Base-by-base conservation (phyloP, 1,284 basidiomycete genomes). In the Ustilago bromivora region DNA sequence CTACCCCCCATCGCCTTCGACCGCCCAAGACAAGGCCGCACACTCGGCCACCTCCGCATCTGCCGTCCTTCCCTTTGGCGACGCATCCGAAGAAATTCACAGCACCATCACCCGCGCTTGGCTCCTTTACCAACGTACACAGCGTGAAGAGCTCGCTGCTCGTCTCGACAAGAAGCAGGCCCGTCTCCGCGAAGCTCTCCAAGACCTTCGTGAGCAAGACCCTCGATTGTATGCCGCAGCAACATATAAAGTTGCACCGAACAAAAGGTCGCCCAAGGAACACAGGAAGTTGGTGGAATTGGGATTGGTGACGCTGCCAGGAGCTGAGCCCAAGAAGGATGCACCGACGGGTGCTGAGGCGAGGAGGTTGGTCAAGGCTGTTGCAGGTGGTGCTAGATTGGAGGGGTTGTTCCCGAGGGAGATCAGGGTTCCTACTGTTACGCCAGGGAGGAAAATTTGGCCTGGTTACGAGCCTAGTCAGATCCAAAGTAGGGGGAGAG, bases 31-130 rank as follows among this genome's bases (percentile, higher is more conserved):
- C 40, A 64, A 66, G 34, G 66, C 69, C 12, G 61, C 64, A 12
- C 52, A 55, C 23, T 54, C 65, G 10, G 63, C 66, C 46, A 77
- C 76, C 6, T 65, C 72, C 3, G 71, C 71, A 7, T 57, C 66
- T 6, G 67, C 66, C 4, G 76, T 80, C 5, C 61, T 80, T 4
- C 74, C 74, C 10, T 73, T 70, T 28, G 78, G 74, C 31, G 62
- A 61, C 11, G 78, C 63, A 0, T 77, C 79, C 23, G 72, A 74
- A 28, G 95, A 98, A 87, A 94, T 94, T 0, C 94, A 98, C 88
- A 91, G 94, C 80, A 98, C 95, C 8, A 95, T 98, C 74, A 93
- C 93, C 77, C 91, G 96, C 43, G 96, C 96, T 4, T 98, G 93
- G 93, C 88, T 92, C 62, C 89, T 98, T 23, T 91, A 93, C 87